phyloP scores from a whole-genome alignment of 306 rosid genomes.

The Glycine soja region DNA sequence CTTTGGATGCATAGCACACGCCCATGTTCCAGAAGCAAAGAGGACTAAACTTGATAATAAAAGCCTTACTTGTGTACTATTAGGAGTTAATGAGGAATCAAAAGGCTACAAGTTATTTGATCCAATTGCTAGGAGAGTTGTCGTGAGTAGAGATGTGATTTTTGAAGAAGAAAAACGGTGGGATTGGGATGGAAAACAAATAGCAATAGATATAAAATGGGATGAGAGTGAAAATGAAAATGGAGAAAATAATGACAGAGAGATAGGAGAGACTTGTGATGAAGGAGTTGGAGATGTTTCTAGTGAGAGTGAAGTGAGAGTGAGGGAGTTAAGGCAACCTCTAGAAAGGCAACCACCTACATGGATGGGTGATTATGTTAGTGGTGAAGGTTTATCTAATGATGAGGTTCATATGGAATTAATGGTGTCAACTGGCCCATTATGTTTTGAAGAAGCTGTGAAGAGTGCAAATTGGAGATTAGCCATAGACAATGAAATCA shows the following conservation, averaged over 20 bases:
- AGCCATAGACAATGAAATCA: no score
- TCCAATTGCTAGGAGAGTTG: background rate
- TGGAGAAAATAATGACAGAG: no score
- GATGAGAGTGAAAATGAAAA: background rate
- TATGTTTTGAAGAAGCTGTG: no score
- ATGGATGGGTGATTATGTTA: background rate
- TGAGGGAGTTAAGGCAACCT: background rate
- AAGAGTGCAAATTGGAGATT: background rate
- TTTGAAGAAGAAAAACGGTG: no score
- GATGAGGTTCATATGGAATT: background rate
- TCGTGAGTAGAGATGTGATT: background rate
- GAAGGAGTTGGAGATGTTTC: no score
- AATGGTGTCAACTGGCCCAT: background rate
- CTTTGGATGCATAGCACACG: background rate
- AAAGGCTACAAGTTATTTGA: background rate
- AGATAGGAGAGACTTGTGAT: background rate
- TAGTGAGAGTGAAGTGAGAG: no score
- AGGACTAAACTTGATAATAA: background rate
- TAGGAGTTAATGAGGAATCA: background rate
- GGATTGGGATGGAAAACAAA: background rate
- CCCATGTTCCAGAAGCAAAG: background rate
- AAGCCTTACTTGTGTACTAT: background rate
- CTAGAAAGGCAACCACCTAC: background rate
- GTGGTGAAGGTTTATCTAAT: background rate
- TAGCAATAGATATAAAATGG: background rate